Evolutionary conservation across 371 early-diverging fungal species (phyloP).

Genomic region (Actinomucor elegans): DNA sequence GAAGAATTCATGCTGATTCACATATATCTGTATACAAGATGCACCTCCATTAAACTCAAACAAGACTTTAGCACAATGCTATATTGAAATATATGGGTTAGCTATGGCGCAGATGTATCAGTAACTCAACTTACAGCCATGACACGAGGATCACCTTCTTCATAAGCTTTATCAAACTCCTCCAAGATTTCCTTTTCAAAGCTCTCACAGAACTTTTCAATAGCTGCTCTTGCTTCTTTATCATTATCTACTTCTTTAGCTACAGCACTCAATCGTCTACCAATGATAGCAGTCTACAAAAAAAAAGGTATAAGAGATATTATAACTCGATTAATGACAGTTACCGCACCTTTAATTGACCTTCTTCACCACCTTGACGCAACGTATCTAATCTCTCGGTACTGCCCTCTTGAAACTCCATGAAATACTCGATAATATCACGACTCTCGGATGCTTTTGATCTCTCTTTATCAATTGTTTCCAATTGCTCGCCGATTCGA

Average conservation of each 20-base stretch:
- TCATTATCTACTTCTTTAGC: conserved; percentile 88
- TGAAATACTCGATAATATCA: conserved; percentile 88
- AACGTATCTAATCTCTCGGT: conserved; percentile 75
- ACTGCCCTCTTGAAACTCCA: conserved; percentile 82
- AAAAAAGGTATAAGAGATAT: background rate
- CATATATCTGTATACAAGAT: conserved; percentile 91
- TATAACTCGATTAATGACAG: too few relatives aligned
- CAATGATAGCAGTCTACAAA: conserved; percentile 81
- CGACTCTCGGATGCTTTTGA: conserved; percentile 84
- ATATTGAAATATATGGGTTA: conserved; percentile 9
- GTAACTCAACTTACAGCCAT: conserved; percentile 63
- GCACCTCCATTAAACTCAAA: conserved; percentile 95
- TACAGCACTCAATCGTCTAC: conserved; percentile 81
- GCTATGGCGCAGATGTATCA: too few relatives aligned
- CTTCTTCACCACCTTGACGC: conserved; percentile 74
- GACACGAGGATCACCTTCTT: conserved; percentile 59
- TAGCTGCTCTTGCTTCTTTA: conserved; percentile 69
- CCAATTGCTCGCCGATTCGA: conserved; percentile 95
- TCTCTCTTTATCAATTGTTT: conserved; percentile 90
- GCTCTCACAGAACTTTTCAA: conserved; percentile 91
- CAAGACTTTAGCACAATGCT: conserved; percentile 84
- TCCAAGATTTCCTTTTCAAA: conserved; percentile 88
- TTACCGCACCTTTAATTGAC: conserved; percentile 73
- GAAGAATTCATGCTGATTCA: conserved; percentile 96
- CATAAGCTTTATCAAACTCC: conserved; percentile 86